phyloP scores from a whole-genome alignment of 352 stramenopile genomes.

The Pythium oligandrum region DNA sequence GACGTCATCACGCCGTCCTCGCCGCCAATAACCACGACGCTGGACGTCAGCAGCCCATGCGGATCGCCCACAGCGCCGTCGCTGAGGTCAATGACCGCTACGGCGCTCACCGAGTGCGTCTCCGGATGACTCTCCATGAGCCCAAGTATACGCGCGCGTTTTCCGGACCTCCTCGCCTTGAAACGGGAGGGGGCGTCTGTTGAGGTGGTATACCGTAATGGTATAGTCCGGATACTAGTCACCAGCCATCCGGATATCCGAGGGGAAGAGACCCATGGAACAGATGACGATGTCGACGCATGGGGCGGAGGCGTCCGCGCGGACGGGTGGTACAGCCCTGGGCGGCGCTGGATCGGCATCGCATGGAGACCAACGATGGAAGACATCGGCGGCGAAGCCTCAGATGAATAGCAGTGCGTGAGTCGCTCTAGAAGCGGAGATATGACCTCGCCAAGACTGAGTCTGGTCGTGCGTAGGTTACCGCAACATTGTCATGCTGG shows the following conservation, averaged over 20 bases:
- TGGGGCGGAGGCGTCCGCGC: too few relatives aligned
- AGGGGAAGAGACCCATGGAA: too few relatives aligned
- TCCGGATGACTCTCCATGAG: constrained; percentile 10
- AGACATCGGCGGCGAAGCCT: constrained; percentile 2
- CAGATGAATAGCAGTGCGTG: constrained; percentile 23
- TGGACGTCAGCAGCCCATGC: constrained; percentile 17
- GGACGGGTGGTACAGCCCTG: too few relatives aligned
- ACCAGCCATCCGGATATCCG: too few relatives aligned
- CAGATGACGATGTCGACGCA: too few relatives aligned
- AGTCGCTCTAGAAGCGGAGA: too few relatives aligned
- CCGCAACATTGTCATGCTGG: constrained; percentile 41
- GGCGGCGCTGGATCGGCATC: too few relatives aligned
- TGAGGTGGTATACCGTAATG: background rate
- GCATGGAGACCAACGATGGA: constrained; percentile 2
- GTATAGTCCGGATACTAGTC: too few relatives aligned
- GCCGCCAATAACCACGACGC: constrained; percentile 23
- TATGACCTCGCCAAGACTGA: too few relatives aligned
- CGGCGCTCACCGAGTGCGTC: constrained; percentile 21
- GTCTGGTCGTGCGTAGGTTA: constrained; percentile 16
- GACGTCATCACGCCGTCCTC: constrained; percentile 6
- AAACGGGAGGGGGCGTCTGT: background rate
- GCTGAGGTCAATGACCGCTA: constrained; percentile 24
- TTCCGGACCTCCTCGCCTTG: too few relatives aligned
- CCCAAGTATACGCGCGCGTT: too few relatives aligned
- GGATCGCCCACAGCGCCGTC: constrained; percentile 14